Evolutionary conservation across 1,139 yeast genomes (phyloP).

Genomic region (Suhomyces yuchorum): DNA sequence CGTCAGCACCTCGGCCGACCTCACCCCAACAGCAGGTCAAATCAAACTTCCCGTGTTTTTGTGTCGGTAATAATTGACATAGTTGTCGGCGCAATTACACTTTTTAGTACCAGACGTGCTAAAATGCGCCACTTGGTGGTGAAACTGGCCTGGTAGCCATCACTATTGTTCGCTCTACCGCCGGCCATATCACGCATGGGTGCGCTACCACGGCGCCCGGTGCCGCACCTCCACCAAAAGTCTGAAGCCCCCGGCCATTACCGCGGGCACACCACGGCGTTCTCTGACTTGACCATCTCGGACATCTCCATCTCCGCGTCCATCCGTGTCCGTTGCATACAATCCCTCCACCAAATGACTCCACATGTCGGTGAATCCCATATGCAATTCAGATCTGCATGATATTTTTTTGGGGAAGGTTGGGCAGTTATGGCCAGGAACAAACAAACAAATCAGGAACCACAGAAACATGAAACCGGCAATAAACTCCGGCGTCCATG

Average conservation of each 20-base stretch:
- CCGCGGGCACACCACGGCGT: no score
- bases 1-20: background rate
- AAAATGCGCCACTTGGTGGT: slow-evolving; percentile 1
- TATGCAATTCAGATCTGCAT: slow-evolving; percentile 8
- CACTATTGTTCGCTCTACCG: background rate
- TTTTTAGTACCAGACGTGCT: slow-evolving; percentile 1
- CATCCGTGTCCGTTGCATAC: background rate
- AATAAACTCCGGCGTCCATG: background rate
- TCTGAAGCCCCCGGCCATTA: no score
- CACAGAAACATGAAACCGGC: slow-evolving; percentile 3
- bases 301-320: background rate
- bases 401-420: slow-evolving; percentile 1
- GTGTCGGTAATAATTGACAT: slow-evolving; percentile 3
- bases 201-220: background rate
- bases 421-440: slow-evolving; percentile 5
- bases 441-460: slow-evolving; percentile 7
- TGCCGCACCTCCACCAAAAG: no score
- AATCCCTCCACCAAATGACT: background rate
- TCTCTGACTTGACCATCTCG: background rate
- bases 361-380: slow-evolving; percentile 6
- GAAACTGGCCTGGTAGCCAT: background rate
- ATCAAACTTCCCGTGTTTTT: background rate
- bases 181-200: background rate
- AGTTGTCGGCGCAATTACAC: slow-evolving; percentile 1
- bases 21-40: background rate